A percentile compares a stretch with the other conserved stretches of the same genome.
These are phyloP conservation scores for Irineochytrium annulatum DNA, from an alignment of 192 early-diverging fungal genomes.

Conservation along the genomic window DNA sequence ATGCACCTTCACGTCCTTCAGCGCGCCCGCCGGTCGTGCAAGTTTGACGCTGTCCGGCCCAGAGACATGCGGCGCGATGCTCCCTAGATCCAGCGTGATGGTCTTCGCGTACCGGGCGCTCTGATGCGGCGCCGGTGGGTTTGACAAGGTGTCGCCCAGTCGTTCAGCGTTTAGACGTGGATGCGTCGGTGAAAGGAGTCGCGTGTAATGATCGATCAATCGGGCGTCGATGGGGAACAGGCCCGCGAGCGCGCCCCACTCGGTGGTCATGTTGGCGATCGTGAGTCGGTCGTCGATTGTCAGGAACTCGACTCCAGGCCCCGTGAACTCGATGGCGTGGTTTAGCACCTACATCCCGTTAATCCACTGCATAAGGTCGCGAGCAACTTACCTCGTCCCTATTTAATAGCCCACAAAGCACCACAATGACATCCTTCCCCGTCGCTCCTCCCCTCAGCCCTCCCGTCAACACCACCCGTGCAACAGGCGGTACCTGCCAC, in stretches of 20 bases:
- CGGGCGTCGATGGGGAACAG: constrained; percentile 91
- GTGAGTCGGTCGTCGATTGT: constrained; percentile 88
- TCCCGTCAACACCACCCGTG: constrained; percentile 81
- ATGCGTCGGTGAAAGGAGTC: constrained; percentile 25
- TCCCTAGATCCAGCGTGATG: constrained; percentile 81
- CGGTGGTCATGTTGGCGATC: constrained; percentile 99
- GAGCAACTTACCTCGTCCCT: constrained; percentile 68
- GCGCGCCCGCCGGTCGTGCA: constrained; percentile 69
- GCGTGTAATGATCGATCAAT: constrained; percentile 47
- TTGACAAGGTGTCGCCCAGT: constrained; percentile 61
- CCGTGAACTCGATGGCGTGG: constrained; percentile 92
- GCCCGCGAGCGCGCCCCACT: constrained; percentile 98
- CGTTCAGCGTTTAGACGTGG: constrained; percentile 39
- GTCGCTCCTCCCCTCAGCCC: constrained; percentile 74
- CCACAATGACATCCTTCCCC: constrained; percentile 96
- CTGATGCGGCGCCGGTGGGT: constrained; percentile 69
- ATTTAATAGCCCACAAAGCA: constrained; percentile 87
- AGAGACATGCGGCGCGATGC: constrained; percentile 81
- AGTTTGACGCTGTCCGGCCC: constrained; percentile 97
- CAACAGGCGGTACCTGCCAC: constrained; percentile 97
- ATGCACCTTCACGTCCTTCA: constrained; percentile 78
- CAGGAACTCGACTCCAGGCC: constrained; percentile 59
- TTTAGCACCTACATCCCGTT: constrained; percentile 69
- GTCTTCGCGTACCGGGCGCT: constrained; percentile 77
- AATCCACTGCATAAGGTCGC: neutral